Evolutionary conservation across 306 rosid species (phyloP).

Genomic region (Quillaja saponaria): DNA sequence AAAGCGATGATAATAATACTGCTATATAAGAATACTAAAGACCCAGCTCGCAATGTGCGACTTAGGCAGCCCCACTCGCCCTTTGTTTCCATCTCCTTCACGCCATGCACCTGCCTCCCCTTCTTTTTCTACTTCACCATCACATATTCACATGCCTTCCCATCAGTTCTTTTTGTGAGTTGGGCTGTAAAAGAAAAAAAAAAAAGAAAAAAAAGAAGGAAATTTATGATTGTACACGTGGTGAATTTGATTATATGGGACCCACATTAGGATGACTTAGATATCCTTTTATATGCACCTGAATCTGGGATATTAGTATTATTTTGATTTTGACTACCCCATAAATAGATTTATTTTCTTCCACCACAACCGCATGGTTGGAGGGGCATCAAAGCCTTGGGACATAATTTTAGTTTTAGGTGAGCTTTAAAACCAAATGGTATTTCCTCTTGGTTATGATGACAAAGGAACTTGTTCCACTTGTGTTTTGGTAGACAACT

Average conservation of each 20-base stretch:
- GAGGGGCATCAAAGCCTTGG: no score
- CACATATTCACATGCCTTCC: constrained; percentile 40
- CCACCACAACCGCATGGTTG: constrained; percentile 20
- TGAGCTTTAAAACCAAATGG: constrained; percentile 27
- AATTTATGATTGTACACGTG: constrained; percentile 40
- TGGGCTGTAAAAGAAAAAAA: constrained; percentile 25
- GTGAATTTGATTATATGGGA: constrained; percentile 32
- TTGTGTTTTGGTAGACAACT: constrained; percentile 28
- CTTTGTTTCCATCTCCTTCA: constrained; percentile 40
- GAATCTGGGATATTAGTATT: constrained; percentile 39
- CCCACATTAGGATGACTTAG: constrained; percentile 34
- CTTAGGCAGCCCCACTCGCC: constrained; percentile 37
- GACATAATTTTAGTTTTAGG: constrained; percentile 34
- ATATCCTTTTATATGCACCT: constrained; percentile 26
- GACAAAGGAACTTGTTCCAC: constrained; percentile 25
- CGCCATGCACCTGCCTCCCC: constrained; percentile 58
- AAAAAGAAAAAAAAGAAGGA: neutral
- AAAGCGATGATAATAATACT: constrained; percentile 3
- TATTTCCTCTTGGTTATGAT: constrained; percentile 24
- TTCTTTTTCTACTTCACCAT: constrained; percentile 22
- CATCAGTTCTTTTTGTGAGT: neutral
- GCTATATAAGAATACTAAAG: constrained; percentile 7
- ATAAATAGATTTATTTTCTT: constrained; percentile 35
- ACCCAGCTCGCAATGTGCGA: constrained; percentile 46
- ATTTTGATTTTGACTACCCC: constrained; percentile 47